phyloP scores from a whole-genome alignment of 2,329 filamentous ascomycete species.

The Cercospora janseana region DNA sequence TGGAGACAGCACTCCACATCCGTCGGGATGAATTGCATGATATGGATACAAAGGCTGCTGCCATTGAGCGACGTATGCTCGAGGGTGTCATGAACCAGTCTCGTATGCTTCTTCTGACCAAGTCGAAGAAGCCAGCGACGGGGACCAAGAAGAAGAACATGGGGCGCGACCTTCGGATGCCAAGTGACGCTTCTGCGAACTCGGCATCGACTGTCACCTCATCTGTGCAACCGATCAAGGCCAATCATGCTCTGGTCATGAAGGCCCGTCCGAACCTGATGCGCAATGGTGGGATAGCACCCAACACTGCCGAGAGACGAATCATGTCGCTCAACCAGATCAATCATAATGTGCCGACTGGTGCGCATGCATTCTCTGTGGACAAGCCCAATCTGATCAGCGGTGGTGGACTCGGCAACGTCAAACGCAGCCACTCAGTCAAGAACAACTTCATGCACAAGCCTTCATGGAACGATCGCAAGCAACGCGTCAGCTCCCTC shows the following conservation, averaged over 20 bases:
- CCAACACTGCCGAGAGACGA: conserved; percentile 56
- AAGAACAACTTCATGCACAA: conserved; percentile 37
- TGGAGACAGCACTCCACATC: conserved; percentile 85
- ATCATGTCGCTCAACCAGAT: conserved; percentile 93
- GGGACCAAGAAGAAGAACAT: conserved; percentile 43
- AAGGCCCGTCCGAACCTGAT: conserved; percentile 46
- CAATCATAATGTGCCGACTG: conserved; percentile 65
- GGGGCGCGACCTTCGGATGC: conserved; percentile 43
- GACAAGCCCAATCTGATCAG: conserved; percentile 31
- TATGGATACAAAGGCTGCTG: conserved; percentile 87
- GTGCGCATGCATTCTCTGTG: conserved; percentile 40
- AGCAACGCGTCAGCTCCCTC: conserved; percentile 31
- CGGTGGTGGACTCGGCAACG: conserved; percentile 24
- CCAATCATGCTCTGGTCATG: conserved; percentile 47
- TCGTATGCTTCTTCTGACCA: conserved; percentile 78
- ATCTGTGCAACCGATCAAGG: conserved; percentile 33
- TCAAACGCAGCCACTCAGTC: conserved; percentile 42
- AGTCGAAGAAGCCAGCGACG: conserved; percentile 48
- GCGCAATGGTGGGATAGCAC: conserved; percentile 39
- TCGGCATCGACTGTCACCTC: conserved; percentile 44
- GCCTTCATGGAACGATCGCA: conserved; percentile 35
- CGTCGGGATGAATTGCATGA: conserved; percentile 85
- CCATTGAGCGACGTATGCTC: conserved; percentile 84
- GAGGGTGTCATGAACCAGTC: conserved; percentile 97
- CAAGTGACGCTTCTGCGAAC: conserved; percentile 42